Evolutionary conservation across 257 asterid genomes (phyloP).

Genomic region (Solanum dulcamara): DNA sequence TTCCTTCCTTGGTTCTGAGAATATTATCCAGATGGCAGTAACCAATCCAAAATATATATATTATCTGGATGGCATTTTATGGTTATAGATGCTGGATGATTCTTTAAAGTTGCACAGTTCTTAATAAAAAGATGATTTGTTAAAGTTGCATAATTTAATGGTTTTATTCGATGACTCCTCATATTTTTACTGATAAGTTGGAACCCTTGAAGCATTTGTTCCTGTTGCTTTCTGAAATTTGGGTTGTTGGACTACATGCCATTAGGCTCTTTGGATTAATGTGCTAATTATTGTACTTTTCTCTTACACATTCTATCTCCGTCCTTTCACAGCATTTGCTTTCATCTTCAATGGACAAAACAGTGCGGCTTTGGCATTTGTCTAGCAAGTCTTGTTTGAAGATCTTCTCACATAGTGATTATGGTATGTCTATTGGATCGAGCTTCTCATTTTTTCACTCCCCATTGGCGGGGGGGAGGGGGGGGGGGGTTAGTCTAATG

Average conservation of each 20-base stretch:
- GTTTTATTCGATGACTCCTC: neutral
- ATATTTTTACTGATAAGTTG: neutral
- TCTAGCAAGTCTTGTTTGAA: conserved; percentile 74
- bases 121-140: neutral
- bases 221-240: neutral
- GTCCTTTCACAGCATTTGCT: conserved; percentile 56
- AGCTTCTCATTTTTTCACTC: neutral
- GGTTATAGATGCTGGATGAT: neutral
- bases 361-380: conserved; percentile 95
- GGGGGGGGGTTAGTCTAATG: neutral
- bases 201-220: neutral
- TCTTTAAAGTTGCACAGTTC: neutral
- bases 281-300: neutral
- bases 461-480: too few species aligned
- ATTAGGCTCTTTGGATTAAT: neutral
- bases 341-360: conserved; percentile 94
- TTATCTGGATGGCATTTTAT: neutral
- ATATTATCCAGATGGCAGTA: neutral
- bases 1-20: neutral
- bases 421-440: conserved; percentile 42
- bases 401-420: conserved; percentile 89
- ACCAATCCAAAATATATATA: neutral
- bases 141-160: neutral
- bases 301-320: neutral
- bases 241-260: neutral